These are phyloP conservation scores for Petunia secreta DNA, from an alignment of 257 asterid genomes.

Conservation along the genomic window DNA sequence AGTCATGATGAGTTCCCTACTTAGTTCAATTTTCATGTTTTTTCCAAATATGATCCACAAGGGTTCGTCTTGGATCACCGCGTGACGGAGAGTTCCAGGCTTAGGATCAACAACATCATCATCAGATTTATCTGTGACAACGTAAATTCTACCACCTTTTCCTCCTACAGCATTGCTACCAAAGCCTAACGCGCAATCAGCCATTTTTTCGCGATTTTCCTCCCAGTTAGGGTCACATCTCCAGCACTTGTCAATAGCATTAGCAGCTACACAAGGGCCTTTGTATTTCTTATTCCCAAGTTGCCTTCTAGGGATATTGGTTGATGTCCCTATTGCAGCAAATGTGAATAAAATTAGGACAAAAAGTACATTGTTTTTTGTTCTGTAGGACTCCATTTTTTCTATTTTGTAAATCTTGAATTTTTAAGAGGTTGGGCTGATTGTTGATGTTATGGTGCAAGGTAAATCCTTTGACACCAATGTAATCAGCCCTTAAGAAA, in stretches of 20 bases:
- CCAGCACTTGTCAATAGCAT: slow-evolving; percentile 46
- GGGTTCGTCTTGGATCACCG: slow-evolving; percentile 41
- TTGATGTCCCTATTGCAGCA: background rate
- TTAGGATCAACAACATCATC: slow-evolving; percentile 34
- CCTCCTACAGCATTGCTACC: slow-evolving; percentile 39
- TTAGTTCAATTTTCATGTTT: slow-evolving; percentile 35
- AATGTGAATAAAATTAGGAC: background rate
- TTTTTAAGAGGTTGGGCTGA: background rate
- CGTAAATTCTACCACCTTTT: slow-evolving; percentile 34
- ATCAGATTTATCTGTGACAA: slow-evolving; percentile 38
- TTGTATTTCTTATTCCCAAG: background rate
- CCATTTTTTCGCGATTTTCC: slow-evolving; percentile 26
- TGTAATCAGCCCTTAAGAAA: background rate
- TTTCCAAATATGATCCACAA: slow-evolving; percentile 42
- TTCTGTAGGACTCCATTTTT: slow-evolving; percentile 1
- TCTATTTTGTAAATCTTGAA: background rate
- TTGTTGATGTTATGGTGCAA: slow-evolving; percentile 12
- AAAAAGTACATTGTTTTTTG: background rate
- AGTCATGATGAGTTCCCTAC: slow-evolving; percentile 33
- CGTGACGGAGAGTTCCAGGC: slow-evolving; percentile 46
- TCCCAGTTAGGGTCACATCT: slow-evolving; percentile 43
- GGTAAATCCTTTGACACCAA: slow-evolving; percentile 20
- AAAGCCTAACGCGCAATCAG: slow-evolving; percentile 40
- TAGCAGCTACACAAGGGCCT: slow-evolving; percentile 39
- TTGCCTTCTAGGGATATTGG: slow-evolving; percentile 31